Conservation (phyloP, 1,139 yeast species). For the Candida tetrigidarum region DNA sequence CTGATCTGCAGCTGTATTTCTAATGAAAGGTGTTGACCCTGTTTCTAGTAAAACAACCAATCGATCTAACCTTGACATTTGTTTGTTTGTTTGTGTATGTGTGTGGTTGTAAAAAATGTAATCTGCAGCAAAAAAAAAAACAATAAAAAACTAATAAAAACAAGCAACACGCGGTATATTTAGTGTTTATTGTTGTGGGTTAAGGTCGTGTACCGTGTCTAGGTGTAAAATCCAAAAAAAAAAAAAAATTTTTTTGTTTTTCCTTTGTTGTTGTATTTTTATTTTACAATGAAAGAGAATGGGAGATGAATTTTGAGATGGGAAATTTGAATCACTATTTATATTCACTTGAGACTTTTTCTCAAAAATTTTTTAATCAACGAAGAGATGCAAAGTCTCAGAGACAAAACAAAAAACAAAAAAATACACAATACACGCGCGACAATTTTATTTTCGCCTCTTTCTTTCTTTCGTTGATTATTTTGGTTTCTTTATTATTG, state of each 20-base stretch:
- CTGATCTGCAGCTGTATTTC: conserved; percentile 98
- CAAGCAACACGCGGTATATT: conserved; percentile 1
- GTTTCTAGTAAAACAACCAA: conserved; percentile 85
- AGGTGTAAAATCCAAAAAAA: not conserved
- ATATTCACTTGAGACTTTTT: conserved; percentile 3
- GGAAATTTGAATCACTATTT: conserved; percentile 9
- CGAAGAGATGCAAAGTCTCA: not conserved
- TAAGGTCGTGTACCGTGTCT: not conserved
- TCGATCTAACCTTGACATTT: conserved; percentile 63
- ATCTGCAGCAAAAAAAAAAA: conserved; percentile 3
- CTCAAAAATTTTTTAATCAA: not conserved
- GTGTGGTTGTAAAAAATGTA: conserved; percentile 9
- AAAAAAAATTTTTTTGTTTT: too few relatives aligned
- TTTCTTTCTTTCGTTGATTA: not conserved
- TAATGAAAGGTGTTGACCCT: conserved; percentile 91
- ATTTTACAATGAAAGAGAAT: too few relatives aligned
- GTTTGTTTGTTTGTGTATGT: conserved; percentile 1
- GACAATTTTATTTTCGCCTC: not conserved
- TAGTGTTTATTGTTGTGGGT: not conserved
- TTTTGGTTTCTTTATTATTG: not conserved
- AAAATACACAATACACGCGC: conserved; percentile 1
- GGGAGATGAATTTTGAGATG: conserved; percentile 1
- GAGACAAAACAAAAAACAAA: not conserved
- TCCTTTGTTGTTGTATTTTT: not conserved
- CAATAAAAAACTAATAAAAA: not conserved